Evolutionary conservation across 2,329 filamentous ascomycete species (phyloP), one percentile per base, ranked within the genome.

Genomic region (Triangularia setosa): DNA sequence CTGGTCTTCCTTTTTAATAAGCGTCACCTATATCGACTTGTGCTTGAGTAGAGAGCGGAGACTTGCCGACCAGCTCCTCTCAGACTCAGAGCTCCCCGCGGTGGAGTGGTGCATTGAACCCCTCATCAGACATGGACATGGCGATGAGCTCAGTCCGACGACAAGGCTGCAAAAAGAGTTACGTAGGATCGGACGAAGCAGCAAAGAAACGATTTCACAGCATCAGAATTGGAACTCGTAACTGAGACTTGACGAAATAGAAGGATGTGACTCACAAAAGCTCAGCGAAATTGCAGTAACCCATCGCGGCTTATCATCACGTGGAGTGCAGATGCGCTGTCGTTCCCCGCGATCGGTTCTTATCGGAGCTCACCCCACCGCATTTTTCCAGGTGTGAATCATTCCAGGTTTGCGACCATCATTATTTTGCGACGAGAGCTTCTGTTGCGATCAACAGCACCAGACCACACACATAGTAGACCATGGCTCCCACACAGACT

Each of bases 401-500:
- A 62, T 57, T 25, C 25, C 56, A 25, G 21, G 6, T 21, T 48
- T 48, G 40, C n/a, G 40, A 48, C 40, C n/a, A 18, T 48, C n/a
- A n/a, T 48, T 21, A 21, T 53, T 40, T n/a, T 40, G 53, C 25
- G 35, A 23, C 58, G 33, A 25, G 35, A 40, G 35, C 35, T 40
- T 8, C 35, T 3, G 35, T 40, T 40, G 40, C 21, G 35, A 23
- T 33, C 27, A 25, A 21, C 14, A 48, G 24, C n/a, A 64, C 8
- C 58, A 64, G 28, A 23, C 44, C 5, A 24, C 5, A 21, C 30
- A 30, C 25, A 62, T n/a, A 18, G 18, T 33, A 53, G 52, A n/a
- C 18, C 61, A 68, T 68, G 65, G 67, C 67, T 64, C 60, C 67
- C 60, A 63, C 62, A 14, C 16, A 48, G 4, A 58, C 63, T 40